A percentile compares a stretch with the other conserved stretches of the same genome.
Evolutionary conservation across 192 early-diverging fungal species (phyloP).

Genomic region (Diversispora eburnea): DNA sequence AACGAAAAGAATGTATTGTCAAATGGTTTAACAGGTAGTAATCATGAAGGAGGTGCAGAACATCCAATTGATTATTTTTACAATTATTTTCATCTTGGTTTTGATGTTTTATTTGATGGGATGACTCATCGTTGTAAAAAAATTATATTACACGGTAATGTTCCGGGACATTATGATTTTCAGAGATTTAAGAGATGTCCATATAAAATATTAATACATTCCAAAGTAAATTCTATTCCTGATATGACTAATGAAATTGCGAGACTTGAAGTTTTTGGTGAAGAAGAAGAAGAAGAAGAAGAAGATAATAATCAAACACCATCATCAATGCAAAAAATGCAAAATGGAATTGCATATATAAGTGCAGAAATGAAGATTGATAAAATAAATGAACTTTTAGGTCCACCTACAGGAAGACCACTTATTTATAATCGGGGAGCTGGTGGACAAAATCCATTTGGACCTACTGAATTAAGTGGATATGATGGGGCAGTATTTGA

Average conservation of each 20-base stretch:
- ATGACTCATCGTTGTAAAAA: conserved; percentile 64
- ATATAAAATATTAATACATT: conserved; percentile 43
- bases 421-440: conserved; percentile 63
- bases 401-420: conserved; percentile 39
- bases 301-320: conserved; percentile 28
- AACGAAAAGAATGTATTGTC: neutral
- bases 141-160: conserved; percentile 68
- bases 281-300: conserved; percentile 30
- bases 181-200: conserved; percentile 60
- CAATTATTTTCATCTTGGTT: conserved; percentile 72
- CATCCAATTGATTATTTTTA: conserved; percentile 68
- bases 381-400: conserved; percentile 33
- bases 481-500: conserved; percentile 59
- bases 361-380: conserved; percentile 21
- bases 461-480: conserved; percentile 63
- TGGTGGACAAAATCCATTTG: conserved; percentile 68
- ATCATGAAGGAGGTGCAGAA: conserved; percentile 18
- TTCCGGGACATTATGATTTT: conserved; percentile 68
- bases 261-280: conserved; percentile 31
- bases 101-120: conserved; percentile 72
- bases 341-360: neutral
- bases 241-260: conserved; percentile 1
- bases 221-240: conserved; percentile 8
- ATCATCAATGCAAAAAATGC: conserved; percentile 6
- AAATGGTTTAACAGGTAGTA: neutral